A percentile compares a stretch with the other conserved stretches of the same genome.
phyloP scores from a whole-genome alignment of 192 early-diverging fungal genomes.

The Dimargaris cristalligena region DNA sequence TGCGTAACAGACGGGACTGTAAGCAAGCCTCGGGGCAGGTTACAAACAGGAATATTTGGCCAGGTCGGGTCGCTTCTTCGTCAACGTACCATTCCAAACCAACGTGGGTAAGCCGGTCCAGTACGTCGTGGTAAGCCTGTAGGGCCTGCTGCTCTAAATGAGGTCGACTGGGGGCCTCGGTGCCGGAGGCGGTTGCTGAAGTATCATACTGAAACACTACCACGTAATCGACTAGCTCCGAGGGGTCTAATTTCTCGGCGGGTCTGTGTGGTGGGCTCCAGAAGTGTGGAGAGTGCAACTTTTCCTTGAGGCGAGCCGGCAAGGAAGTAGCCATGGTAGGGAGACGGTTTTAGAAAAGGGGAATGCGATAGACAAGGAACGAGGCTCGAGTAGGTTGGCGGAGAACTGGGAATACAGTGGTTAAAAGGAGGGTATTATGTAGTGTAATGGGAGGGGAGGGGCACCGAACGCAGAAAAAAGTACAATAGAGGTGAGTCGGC shows the following conservation, averaged over 20 bases:
- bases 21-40: slow-evolving; percentile 37
- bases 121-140: slow-evolving; percentile 2
- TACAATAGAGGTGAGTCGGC: too few relatives aligned
- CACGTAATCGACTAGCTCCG: slow-evolving; percentile 5
- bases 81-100: not conserved
- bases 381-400: too few relatives aligned
- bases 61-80: slow-evolving; percentile 3
- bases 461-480: too few relatives aligned
- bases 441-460: too few relatives aligned
- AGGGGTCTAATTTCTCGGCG: not conserved
- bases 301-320: too few relatives aligned
- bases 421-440: too few relatives aligned
- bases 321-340: too few relatives aligned
- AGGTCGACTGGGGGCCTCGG: not conserved
- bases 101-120: not conserved
- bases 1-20: slow-evolving; percentile 25
- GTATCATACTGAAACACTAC: slow-evolving; percentile 12
- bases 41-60: slow-evolving; percentile 44
- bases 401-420: too few relatives aligned
- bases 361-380: too few relatives aligned
- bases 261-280: too few relatives aligned
- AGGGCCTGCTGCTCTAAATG: not conserved
- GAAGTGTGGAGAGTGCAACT: too few relatives aligned
- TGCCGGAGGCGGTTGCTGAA: not conserved
- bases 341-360: too few relatives aligned